A percentile compares a stretch with the other conserved stretches of the same genome.
phyloP scores from a whole-genome alignment of 805 yeast genomes.

The Kodamaea fukazawae region DNA sequence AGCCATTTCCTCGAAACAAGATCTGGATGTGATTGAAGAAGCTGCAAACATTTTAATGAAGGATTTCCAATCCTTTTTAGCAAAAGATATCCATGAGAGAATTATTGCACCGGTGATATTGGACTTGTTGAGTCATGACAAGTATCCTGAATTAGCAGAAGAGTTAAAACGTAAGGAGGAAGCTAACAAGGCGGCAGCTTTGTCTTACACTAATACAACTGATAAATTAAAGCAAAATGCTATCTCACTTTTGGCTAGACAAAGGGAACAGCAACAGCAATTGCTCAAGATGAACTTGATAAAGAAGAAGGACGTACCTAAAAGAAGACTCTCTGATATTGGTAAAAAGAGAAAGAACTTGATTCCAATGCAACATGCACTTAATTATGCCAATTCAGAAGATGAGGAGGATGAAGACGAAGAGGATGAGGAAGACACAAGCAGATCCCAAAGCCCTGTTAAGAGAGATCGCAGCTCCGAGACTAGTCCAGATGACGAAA shows the following conservation, averaged over 20 bases:
- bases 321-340: slow-evolving; percentile 10
- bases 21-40: slow-evolving; percentile 47
- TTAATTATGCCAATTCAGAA: slow-evolving; percentile 39
- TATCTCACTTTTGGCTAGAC: slow-evolving; percentile 22
- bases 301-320: slow-evolving; percentile 24
- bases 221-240: slow-evolving; percentile 25
- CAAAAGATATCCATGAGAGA: slow-evolving; percentile 72
- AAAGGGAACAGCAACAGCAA: slow-evolving; percentile 15
- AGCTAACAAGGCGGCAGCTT: slow-evolving; percentile 14
- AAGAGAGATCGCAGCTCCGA: slow-evolving; percentile 6
- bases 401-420: slow-evolving; percentile 36
- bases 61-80: slow-evolving; percentile 61
- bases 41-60: slow-evolving; percentile 56
- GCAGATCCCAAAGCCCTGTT: slow-evolving; percentile 15
- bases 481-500: slow-evolving; percentile 27
- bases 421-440: slow-evolving; percentile 28
- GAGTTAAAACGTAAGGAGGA: slow-evolving; percentile 33
- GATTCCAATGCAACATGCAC: slow-evolving; percentile 55
- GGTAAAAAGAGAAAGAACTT: slow-evolving; percentile 29
- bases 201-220: slow-evolving; percentile 10
- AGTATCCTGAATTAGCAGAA: slow-evolving; percentile 49
- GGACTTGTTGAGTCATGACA: slow-evolving; percentile 55
- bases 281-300: slow-evolving; percentile 21
- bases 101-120: slow-evolving; percentile 67
- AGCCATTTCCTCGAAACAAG: slow-evolving; percentile 6